These are phyloP conservation scores for Diplocarpon mali DNA, from an alignment of 2,329 filamentous ascomycete genomes.

Conservation along the genomic window DNA sequence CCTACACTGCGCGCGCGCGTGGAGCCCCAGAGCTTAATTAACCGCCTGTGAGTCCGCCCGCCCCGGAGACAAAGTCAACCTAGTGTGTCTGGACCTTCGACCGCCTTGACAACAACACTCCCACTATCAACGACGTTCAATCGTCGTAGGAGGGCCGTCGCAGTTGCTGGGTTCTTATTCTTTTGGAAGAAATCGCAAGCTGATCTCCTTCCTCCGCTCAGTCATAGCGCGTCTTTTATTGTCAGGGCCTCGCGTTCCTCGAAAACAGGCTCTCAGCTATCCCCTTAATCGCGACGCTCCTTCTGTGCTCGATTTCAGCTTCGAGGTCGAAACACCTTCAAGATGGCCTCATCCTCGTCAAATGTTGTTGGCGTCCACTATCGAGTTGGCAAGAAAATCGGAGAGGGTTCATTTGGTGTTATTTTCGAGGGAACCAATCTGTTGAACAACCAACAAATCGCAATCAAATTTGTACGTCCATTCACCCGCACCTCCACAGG, in stretches of 20 bases:
- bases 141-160: constrained; percentile 6
- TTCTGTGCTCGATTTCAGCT: constrained; percentile 12
- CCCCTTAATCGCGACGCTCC: constrained; percentile 13
- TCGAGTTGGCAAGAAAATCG: constrained; percentile 97
- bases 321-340: constrained; percentile 12
- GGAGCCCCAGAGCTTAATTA: constrained; percentile 1
- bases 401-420: constrained; percentile 83
- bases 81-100: background rate
- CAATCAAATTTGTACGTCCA: constrained; percentile 89
- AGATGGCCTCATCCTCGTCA: constrained; percentile 38
- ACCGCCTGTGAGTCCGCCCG: constrained; percentile 3
- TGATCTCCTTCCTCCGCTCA: constrained; percentile 10
- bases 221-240: constrained; percentile 18
- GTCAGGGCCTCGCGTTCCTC: constrained; percentile 10
- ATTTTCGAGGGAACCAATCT: constrained; percentile 98
- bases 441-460: constrained; percentile 97
- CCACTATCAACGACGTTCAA: constrained; percentile 11
- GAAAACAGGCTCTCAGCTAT: constrained; percentile 8
- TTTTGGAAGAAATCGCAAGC: constrained; percentile 2
- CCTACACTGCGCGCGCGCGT: background rate
- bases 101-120: constrained; percentile 4
- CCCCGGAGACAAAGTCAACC: background rate
- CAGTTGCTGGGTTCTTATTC: background rate
- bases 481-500: background rate
- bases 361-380: constrained; percentile 99